Evolutionary conservation across 2,329 filamentous ascomycete genomes (phyloP).

Genomic region (Pseudocercospora fuligena): DNA sequence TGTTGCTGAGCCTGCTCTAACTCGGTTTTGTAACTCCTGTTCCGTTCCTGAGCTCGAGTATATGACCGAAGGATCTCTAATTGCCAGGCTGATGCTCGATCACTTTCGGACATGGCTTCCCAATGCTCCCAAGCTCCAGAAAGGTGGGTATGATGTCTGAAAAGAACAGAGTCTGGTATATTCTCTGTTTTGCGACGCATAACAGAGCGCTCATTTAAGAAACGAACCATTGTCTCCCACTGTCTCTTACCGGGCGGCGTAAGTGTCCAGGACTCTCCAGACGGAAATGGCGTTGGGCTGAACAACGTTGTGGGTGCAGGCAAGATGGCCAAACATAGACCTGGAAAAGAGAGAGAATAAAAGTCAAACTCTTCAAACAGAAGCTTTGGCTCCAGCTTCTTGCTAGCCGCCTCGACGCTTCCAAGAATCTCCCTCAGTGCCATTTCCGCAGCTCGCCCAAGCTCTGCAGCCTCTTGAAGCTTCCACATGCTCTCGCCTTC

Average conservation of each 20-base stretch:
- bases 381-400: constrained; percentile 41
- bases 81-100: constrained; percentile 52
- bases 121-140: constrained; percentile 79
- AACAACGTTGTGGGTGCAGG: constrained; percentile 81
- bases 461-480: constrained; percentile 70
- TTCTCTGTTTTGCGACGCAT: constrained; percentile 38
- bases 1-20: constrained; percentile 48
- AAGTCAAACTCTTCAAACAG: constrained; percentile 79
- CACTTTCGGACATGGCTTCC: constrained; percentile 64
- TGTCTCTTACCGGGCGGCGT: constrained; percentile 75
- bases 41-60: constrained; percentile 46
- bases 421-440: constrained; percentile 82
- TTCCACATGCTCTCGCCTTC: constrained; percentile 62
- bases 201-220: constrained; percentile 39
- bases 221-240: constrained; percentile 65
- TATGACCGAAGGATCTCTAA: constrained; percentile 53
- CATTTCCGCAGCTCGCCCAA: constrained; percentile 80
- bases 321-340: constrained; percentile 80
- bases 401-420: constrained; percentile 83
- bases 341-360: constrained; percentile 81
- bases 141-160: constrained; percentile 74
- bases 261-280: constrained; percentile 79
- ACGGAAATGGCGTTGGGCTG: constrained; percentile 77
- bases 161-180: constrained; percentile 64
- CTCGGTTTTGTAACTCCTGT: constrained; percentile 44